Conservation (phyloP, 2,329 filamentous ascomycete genomes). For the Aspergillus terreus region DNA sequence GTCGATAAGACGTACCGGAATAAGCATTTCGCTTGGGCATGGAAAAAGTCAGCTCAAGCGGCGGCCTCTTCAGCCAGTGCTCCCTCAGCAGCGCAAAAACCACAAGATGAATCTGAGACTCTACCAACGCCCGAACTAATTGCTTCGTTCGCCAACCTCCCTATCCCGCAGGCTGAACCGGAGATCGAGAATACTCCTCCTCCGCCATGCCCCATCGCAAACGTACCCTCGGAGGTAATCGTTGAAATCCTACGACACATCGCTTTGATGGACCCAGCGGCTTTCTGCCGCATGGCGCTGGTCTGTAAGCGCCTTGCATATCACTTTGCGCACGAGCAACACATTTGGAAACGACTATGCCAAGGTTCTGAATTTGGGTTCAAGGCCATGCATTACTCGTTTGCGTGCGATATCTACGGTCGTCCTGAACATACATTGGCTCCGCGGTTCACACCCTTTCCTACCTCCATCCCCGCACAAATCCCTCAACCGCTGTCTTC, state of each 20-base stretch:
- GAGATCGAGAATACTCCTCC: slow-evolving; percentile 66
- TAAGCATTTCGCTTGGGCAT: slow-evolving; percentile 77
- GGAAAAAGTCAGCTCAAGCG: slow-evolving; percentile 44
- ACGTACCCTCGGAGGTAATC: slow-evolving; percentile 78
- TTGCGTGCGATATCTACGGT: slow-evolving; percentile 59
- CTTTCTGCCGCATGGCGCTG: slow-evolving; percentile 69
- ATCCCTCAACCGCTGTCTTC: slow-evolving; percentile 41
- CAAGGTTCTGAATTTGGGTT: slow-evolving; percentile 73
- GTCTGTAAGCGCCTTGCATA: slow-evolving; percentile 88
- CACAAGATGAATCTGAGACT: slow-evolving; percentile 48
- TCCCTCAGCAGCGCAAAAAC: slow-evolving; percentile 54
- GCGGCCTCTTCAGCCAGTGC: slow-evolving; percentile 49
- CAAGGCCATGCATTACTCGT: slow-evolving; percentile 76
- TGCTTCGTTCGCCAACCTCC: slow-evolving; percentile 65
- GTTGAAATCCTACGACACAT: slow-evolving; percentile 73
- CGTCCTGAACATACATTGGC: slow-evolving; percentile 30
- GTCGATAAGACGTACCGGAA: slow-evolving; percentile 86
- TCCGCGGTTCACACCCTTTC: slow-evolving; percentile 34
- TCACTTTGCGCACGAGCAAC: slow-evolving; percentile 76
- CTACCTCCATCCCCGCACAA: slow-evolving; percentile 22
- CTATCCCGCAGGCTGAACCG: slow-evolving; percentile 65
- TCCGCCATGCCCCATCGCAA: slow-evolving; percentile 76
- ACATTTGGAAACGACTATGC: slow-evolving; percentile 78
- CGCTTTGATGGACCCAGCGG: slow-evolving; percentile 69
- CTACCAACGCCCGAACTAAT: slow-evolving; percentile 66